phyloP scores from a whole-genome alignment of 1,284 basidiomycete genomes.

The Malassezia restricta region DNA sequence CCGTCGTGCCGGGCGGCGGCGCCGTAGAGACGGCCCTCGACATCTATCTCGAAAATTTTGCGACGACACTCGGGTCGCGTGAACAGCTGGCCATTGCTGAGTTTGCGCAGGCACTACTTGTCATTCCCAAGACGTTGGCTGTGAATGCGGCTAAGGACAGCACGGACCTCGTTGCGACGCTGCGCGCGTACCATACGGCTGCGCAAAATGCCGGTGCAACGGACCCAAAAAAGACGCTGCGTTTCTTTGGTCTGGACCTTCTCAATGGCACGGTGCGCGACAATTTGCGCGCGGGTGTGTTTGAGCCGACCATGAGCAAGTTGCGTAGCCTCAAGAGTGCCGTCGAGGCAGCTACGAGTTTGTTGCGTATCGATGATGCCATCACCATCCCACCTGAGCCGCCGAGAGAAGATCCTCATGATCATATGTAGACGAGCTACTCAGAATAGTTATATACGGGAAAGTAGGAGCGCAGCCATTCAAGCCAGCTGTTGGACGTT shows the following conservation, averaged over 20 bases:
- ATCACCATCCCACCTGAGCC: conserved; percentile 38
- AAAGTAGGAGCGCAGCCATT: no score
- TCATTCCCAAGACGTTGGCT: conserved; percentile 87
- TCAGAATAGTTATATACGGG: no score
- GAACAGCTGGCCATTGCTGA: conserved; percentile 98
- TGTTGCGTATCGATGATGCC: conserved; percentile 84
- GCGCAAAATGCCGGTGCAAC: conserved; percentile 73
- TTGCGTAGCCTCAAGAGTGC: conserved; percentile 91
- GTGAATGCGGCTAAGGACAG: conserved; percentile 98
- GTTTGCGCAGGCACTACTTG: conserved; percentile 80
- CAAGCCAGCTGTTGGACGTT: no score
- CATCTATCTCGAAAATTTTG: conserved; percentile 98
- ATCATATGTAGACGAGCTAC: conserved; percentile 31
- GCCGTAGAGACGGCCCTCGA: conserved; percentile 92
- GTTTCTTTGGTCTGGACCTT: conserved; percentile 90
- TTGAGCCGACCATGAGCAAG: conserved; percentile 95
- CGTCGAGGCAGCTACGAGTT: conserved; percentile 86
- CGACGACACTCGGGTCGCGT: conserved; percentile 80
- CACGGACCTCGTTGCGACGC: conserved; percentile 90
- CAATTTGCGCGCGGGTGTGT: conserved; percentile 80
- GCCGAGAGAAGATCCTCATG: conserved; percentile 41
- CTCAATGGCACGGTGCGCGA: conserved; percentile 88
- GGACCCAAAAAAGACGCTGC: conserved; percentile 86
- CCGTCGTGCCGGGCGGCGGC: conserved; percentile 92
- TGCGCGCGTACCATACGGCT: conserved; percentile 87